Evolutionary conservation across 2,329 filamentous ascomycete species (phyloP), one percentile per base, ranked within the genome.

Genomic region (Macrophomina pseudophaseolina): DNA sequence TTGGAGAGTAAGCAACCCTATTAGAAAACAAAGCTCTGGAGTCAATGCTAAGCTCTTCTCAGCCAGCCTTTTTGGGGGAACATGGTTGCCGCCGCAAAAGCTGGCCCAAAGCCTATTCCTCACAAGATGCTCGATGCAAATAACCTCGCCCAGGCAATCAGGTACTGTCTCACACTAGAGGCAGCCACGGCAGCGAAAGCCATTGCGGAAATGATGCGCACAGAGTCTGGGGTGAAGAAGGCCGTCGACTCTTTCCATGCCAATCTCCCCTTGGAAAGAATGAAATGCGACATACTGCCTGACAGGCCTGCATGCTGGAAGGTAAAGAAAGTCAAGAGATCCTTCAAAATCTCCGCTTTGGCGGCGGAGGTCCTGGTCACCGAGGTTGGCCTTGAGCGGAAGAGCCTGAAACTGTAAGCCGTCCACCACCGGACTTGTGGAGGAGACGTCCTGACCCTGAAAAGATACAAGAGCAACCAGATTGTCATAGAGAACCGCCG

Each of bases 251-350:
- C 76, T 1, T 85, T 85, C 67, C 81, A 85, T 69, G 78, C 74
- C 9, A 75, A 77, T 65, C 80, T 96, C 0, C 62, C 62, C 5
- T 35, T 65, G 18, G 62, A 65, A n/a, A 23, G 30, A 11, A 81
- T 91, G 62, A 76, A 82, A n/a, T 96, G 93, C 75, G 85, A 86
- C 6, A 73, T 96, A 30, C 85, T 88, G 32, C 91, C 91, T 0
- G 85, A 85, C 60, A 84, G 88, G 42, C 84, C 87, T 1, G 93
- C 93, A 0, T 88, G 90, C 0, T 97, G 93, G 92, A 14, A 6
- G 5, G 3, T 58, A 74, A 23, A 79, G 77, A 8, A 69, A 77
- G 51, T 69, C 75, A 3, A 72, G 72, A 59, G 35, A 7, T 14
- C 6, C 28, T 18, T 4, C 32, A 49, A 56, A 23, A 1, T 30